Conservation (phyloP, 2,329 filamentous ascomycete species). For the Fusarium brachygibbosum region DNA sequence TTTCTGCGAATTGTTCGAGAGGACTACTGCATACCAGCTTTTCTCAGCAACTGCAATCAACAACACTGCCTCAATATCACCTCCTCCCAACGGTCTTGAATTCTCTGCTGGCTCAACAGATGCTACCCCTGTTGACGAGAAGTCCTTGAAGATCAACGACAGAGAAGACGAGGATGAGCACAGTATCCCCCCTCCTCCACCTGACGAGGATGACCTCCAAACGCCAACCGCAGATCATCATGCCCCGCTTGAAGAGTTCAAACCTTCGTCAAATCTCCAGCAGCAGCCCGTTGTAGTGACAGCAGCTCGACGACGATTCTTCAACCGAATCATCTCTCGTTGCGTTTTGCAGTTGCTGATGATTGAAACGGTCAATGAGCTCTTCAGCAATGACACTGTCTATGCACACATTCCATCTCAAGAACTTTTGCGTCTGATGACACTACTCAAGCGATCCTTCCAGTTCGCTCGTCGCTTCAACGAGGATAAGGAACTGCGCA, state of each 20-base stretch:
- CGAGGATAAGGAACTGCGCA: conserved; percentile 93
- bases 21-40: conserved; percentile 93
- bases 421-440: conserved; percentile 93
- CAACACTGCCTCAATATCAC: conserved; percentile 64
- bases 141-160: conserved; percentile 73
- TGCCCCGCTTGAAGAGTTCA: conserved; percentile 85
- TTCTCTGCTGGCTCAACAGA: conserved; percentile 60
- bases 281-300: conserved; percentile 94
- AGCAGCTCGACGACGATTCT: conserved; percentile 91
- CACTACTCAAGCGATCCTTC: conserved; percentile 93
- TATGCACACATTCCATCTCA: conserved; percentile 92
- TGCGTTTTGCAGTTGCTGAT: conserved; percentile 98
- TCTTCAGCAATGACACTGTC: conserved; percentile 97
- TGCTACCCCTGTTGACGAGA: conserved; percentile 63
- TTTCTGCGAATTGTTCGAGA: conserved; percentile 95
- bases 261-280: conserved; percentile 79
- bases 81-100: conserved; percentile 66
- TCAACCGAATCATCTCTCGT: conserved; percentile 99
- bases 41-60: conserved; percentile 83
- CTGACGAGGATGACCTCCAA: conserved; percentile 54
- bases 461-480: conserved; percentile 98
- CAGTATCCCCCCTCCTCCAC: conserved; percentile 48
- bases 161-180: conserved; percentile 59
- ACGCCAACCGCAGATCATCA: conserved; percentile 54
- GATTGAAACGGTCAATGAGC: conserved; percentile 99